Conservation (phyloP, 257 asterid species). For the Nicotiana tomentosiformis region DNA sequence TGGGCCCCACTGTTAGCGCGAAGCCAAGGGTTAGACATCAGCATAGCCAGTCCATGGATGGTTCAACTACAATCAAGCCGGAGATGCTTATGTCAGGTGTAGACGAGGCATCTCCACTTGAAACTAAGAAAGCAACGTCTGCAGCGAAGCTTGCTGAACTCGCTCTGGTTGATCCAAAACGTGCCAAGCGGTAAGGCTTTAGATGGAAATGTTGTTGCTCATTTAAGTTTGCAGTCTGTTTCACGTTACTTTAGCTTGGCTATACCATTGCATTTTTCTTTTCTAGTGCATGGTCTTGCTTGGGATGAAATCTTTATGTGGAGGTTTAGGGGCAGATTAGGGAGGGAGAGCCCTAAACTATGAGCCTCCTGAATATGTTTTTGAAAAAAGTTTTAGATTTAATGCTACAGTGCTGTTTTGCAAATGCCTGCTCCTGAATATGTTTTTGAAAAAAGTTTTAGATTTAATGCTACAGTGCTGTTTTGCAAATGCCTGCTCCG, state of each 20-base stretch:
- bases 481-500: not conserved
- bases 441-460: not conserved
- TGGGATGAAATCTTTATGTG: not conserved
- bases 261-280: not conserved
- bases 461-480: not conserved
- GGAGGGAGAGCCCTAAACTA: not conserved
- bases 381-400: not conserved
- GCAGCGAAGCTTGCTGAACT: slow-evolving; percentile 98
- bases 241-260: not conserved
- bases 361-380: too few relatives aligned
- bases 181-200: slow-evolving; percentile 78
- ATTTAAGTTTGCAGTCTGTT: not conserved
- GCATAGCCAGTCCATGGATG: slow-evolving; percentile 99
- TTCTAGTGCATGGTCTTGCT: not conserved
- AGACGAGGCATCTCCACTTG: slow-evolving; percentile 69
- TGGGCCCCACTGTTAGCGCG: slow-evolving; percentile 29
- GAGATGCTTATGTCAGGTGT: slow-evolving; percentile 79
- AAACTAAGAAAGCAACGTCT: slow-evolving; percentile 83
- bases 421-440: not conserved
- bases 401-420: not conserved
- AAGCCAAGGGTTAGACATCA: slow-evolving; percentile 83
- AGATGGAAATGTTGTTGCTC: not conserved
- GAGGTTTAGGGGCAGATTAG: not conserved
- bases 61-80: slow-evolving; percentile 72
- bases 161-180: slow-evolving; percentile 92